Conservation (phyloP, 768 basidiomycete genomes). For the Termitomyces sp. region DNA sequence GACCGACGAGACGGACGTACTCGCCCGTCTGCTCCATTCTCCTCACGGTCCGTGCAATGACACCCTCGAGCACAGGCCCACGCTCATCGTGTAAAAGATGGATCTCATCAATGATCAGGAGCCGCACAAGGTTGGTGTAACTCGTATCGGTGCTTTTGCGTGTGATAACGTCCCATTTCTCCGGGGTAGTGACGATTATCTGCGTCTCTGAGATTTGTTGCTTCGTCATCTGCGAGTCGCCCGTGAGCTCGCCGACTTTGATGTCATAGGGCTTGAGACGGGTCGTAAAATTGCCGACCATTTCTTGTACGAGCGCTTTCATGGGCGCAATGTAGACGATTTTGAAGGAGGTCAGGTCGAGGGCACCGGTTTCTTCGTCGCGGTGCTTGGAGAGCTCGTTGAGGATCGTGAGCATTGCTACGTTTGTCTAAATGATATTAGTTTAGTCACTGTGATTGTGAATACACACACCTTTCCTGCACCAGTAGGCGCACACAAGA, state of each 20-base stretch:
- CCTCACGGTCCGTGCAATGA: conserved; percentile 85
- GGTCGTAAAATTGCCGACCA: conserved; percentile 89
- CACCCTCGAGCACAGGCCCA: conserved; percentile 91
- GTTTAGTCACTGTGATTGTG: conserved; percentile 2
- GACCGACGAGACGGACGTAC: conserved; percentile 88
- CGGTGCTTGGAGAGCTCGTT: conserved; percentile 86
- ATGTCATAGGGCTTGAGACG: conserved; percentile 69
- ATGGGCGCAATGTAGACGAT: conserved; percentile 97
- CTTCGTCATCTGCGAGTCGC: conserved; percentile 97
- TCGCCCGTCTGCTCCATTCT: conserved; percentile 93
- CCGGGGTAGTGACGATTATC: conserved; percentile 97
- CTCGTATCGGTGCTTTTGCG: conserved; percentile 95
- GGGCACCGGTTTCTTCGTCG: conserved; percentile 71
- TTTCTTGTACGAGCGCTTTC: conserved; percentile 99
- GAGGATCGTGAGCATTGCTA: conserved; percentile 92
- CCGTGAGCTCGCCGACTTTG: conserved; percentile 92
- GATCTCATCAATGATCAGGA: conserved; percentile 98
- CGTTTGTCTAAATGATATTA: conserved; percentile 71
- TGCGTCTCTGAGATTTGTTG: conserved; percentile 95
- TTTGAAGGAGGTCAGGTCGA: conserved; percentile 90
- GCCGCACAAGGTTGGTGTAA: conserved; percentile 93
- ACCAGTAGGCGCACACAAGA: conserved; percentile 97
- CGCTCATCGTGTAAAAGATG: conserved; percentile 97
- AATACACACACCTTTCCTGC: conserved; percentile 85
- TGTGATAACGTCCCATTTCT: conserved; percentile 99